Evolutionary conservation across 1,284 basidiomycete species (phyloP), one percentile per base, ranked within the genome.

Genomic region (Apiotrichum akiyoshidainum): DNA sequence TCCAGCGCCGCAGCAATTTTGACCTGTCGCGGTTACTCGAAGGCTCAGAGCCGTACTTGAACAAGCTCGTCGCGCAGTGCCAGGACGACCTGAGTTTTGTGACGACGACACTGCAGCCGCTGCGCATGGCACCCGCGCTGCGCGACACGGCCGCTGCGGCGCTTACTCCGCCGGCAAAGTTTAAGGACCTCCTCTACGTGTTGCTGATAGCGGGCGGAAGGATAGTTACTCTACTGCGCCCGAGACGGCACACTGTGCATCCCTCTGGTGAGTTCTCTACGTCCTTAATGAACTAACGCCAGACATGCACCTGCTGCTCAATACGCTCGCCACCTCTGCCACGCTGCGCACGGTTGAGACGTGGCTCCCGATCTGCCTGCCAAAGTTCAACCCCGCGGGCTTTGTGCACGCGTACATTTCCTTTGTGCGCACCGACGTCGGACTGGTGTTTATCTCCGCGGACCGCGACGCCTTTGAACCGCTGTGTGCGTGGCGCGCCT

Each of bases 361-460:
- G 6, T 99, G 93, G 91, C 83, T 98, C 2, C 96, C 96, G 0
- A 84, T 99, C 51, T 99, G 95, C 72, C 83, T 99, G 12, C 95
- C 96, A 0, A 93, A 93, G 72, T 97, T 92, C 80, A 94, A 97
- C 67, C 82, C 92, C 0, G 81, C 87, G 1, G 90, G 89, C 0
- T 98, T 98, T 75, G 86, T 96, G 19, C 92, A 99, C 75, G 90
- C 91, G 17, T 97, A 95, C 69, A 85, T 97, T 55, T 86, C 86
- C 40, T 95, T 89, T 73, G 74, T 87, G 21, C 55, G 67, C 42
- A 69, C 69, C 5, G 72, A 73, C 14, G 68, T 80, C 2, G 79
- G 80, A 0, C 59, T 82, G 14, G 75, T 81, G 0, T 75, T 81
- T 55, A 71, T 82, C 46, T 78, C 74, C 39, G 74, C 77, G 10